phyloP scores from a whole-genome alignment of 495 filamentous ascomycete genomes.

The Clohesyomyces aquaticus region DNA sequence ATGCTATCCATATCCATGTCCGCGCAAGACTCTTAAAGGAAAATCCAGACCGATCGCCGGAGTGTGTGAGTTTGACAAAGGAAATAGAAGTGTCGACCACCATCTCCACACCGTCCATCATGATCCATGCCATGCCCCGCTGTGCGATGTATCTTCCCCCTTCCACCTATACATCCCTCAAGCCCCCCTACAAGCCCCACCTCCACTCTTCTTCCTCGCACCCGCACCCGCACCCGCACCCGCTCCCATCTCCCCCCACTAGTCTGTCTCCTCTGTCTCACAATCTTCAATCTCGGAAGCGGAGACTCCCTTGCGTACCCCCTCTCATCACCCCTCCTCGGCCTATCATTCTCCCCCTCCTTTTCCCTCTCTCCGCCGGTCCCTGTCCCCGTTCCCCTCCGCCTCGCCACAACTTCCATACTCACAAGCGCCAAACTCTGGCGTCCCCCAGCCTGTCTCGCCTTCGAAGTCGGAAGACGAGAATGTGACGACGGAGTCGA shows the following conservation, averaged over 20 bases:
- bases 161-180: background rate
- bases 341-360: background rate
- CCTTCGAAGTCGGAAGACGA: too few species aligned
- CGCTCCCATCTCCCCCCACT: slow-evolving; percentile 21
- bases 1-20: too few species aligned
- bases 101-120: too few species aligned
- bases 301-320: slow-evolving; percentile 10
- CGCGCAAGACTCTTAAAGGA: too few species aligned
- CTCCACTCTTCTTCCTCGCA: background rate
- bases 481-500: too few species aligned
- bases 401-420: slow-evolving; percentile 1
- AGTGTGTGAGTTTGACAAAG: too few species aligned
- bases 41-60: too few species aligned
- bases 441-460: background rate
- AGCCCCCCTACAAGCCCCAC: background rate
- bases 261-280: slow-evolving; percentile 27
- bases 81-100: too few species aligned
- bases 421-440: slow-evolving; percentile 9
- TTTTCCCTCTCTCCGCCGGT: slow-evolving; percentile 10
- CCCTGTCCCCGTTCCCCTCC: background rate
- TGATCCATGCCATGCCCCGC: too few species aligned
- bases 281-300: slow-evolving; percentile 25
- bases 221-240: background rate
- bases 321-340: background rate
- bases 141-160: background rate